phyloP scores from a whole-genome alignment of 2,329 filamentous ascomycete species.

The Colletotrichum viniferum region DNA sequence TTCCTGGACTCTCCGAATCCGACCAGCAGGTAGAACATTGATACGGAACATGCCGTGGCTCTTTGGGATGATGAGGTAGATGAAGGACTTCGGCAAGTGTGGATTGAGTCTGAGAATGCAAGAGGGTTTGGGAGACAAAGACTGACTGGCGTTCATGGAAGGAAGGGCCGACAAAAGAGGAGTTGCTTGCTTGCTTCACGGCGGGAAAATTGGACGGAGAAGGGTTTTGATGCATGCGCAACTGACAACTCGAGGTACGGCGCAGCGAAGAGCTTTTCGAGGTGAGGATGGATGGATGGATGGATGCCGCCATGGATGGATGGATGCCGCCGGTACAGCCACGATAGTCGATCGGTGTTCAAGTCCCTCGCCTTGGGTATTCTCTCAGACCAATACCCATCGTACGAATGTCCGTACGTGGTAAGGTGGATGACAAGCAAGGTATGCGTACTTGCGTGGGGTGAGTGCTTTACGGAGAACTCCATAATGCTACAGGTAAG shows the following conservation, averaged over 20 bases:
- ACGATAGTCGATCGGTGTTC: neutral
- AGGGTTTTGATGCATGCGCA: neutral
- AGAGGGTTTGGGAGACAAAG: neutral
- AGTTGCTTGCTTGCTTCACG: neutral
- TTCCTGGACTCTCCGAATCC: neutral
- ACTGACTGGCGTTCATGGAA: neutral
- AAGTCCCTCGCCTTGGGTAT: neutral
- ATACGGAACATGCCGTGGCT: neutral
- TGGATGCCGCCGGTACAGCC: neutral
- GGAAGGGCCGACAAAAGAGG: neutral
- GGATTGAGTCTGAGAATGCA: neutral
- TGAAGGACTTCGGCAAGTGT: neutral
- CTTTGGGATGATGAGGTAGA: neutral
- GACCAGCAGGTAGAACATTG: neutral
- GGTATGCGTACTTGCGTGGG: neutral
- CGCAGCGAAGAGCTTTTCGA: neutral
- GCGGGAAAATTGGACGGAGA: neutral
- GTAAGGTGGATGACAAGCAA: neutral
- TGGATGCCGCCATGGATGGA: no score
- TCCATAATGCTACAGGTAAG: neutral
- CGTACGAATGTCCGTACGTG: neutral
- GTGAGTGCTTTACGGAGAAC: neutral
- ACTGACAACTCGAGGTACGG: neutral
- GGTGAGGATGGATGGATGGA: no score
- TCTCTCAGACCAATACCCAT: neutral